phyloP scores from a whole-genome alignment of 768 basidiomycete species.

The Phlegmacium glaucopus region DNA sequence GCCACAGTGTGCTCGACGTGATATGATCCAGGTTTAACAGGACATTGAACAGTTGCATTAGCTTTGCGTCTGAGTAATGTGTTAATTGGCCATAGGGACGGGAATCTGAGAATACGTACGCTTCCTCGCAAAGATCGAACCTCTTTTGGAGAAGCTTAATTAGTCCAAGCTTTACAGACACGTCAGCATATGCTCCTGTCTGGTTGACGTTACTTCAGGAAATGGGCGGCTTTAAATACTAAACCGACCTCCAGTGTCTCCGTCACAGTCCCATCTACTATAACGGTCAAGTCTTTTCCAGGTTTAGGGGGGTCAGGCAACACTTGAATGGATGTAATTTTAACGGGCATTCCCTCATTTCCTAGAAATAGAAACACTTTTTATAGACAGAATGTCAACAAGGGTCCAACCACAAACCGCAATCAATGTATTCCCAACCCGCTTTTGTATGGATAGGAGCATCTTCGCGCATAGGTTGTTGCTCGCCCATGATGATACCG shows the following conservation, averaged over 20 bases:
- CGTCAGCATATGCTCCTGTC: conserved; percentile 91
- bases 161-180: conserved; percentile 89
- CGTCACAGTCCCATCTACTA: conserved; percentile 57
- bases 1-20: conserved; percentile 78
- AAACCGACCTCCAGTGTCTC: conserved; percentile 61
- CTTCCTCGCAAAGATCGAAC: conserved; percentile 92
- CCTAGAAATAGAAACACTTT: conserved; percentile 7
- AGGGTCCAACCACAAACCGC: conserved; percentile 53
- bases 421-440: conserved; percentile 66
- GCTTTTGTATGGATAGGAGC: conserved; percentile 31
- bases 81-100: neutral
- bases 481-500: conserved; percentile 21
- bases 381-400: neutral
- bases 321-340: conserved; percentile 69
- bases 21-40: conserved; percentile 70
- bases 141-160: conserved; percentile 81
- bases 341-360: conserved; percentile 38
- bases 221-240: neutral
- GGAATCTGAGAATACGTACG: conserved; percentile 52
- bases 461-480: conserved; percentile 21
- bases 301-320: conserved; percentile 88
- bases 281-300: conserved; percentile 86
- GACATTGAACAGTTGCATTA: conserved; percentile 79
- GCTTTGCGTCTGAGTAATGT: conserved; percentile 55
- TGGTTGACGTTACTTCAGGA: conserved; percentile 27